Conservation (phyloP, 345 rosid genomes). For the Eucalyptus coolabah region DNA sequence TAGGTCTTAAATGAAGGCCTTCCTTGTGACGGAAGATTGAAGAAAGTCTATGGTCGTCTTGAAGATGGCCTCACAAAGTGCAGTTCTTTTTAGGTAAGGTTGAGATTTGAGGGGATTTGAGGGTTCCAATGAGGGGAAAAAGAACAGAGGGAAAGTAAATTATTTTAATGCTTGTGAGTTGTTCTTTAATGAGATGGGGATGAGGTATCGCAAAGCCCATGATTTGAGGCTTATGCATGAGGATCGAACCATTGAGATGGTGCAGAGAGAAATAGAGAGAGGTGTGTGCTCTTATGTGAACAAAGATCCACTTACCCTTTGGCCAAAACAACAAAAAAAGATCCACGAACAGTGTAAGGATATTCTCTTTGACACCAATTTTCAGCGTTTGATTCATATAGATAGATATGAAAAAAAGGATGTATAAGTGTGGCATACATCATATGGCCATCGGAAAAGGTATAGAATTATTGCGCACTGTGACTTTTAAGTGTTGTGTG, state of each 20-base stretch:
- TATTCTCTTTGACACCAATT: not conserved
- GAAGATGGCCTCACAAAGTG: not conserved
- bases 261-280: not conserved
- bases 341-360: not conserved
- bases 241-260: not conserved
- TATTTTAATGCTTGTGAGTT: not conserved
- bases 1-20: not conserved
- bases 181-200: not conserved
- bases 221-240: not conserved
- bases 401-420: not conserved
- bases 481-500: not conserved
- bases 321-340: not conserved
- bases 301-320: not conserved
- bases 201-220: not conserved
- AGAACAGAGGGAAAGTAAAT: not conserved
- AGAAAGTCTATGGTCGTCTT: not conserved
- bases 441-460: not conserved
- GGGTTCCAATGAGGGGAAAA: not conserved
- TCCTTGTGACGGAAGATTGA: not conserved
- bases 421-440: not conserved
- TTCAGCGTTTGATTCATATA: not conserved
- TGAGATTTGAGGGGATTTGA: not conserved
- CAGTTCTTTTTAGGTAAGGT: not conserved
- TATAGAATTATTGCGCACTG: not conserved
- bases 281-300: not conserved